These are phyloP conservation scores for Symbiodinium pilosum DNA, from an alignment of 73 alveolate genomes.

Conservation along the genomic window DNA sequence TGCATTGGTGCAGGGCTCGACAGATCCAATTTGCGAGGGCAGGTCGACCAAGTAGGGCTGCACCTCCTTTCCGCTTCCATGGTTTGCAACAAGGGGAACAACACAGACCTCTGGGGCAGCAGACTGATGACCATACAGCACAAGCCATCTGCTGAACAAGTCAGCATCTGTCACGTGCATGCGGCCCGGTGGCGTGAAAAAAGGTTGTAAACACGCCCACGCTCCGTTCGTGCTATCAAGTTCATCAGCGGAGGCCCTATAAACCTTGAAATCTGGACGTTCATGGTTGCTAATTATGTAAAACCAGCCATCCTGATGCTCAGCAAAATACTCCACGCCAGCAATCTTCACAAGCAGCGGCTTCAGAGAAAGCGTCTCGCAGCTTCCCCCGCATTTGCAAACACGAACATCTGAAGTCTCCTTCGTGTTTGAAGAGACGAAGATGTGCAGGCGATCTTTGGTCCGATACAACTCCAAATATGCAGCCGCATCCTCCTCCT, in stretches of 20 bases:
- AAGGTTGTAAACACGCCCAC: slow-evolving; percentile 22
- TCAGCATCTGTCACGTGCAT: slow-evolving; percentile 70
- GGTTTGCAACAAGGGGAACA: slow-evolving; percentile 9
- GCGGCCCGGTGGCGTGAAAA: slow-evolving; percentile 52
- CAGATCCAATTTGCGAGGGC: slow-evolving; percentile 41
- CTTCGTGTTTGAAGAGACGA: slow-evolving; percentile 68
- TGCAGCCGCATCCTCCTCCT: slow-evolving; percentile 50
- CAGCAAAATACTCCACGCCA: slow-evolving; percentile 80
- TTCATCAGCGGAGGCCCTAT: neutral
- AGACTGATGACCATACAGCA: slow-evolving; percentile 82
- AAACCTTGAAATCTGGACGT: slow-evolving; percentile 62
- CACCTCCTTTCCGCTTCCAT: neutral
- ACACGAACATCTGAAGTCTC: slow-evolving; percentile 50
- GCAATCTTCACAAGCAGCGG: slow-evolving; percentile 8
- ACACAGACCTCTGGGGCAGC: slow-evolving; percentile 50
- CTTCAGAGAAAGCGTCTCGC: neutral
- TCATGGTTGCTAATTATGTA: slow-evolving; percentile 58
- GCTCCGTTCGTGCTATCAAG: neutral
- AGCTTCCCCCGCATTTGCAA: neutral
- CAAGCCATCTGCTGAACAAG: slow-evolving; percentile 21
- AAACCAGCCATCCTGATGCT: slow-evolving; percentile 19
- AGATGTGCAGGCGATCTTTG: slow-evolving; percentile 16
- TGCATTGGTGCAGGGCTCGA: slow-evolving; percentile 93
- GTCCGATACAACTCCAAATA: slow-evolving; percentile 61
- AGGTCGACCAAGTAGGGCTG: neutral